Base-by-base conservation (phyloP, 257 asterid genomes). In the Salvia splendens region DNA sequence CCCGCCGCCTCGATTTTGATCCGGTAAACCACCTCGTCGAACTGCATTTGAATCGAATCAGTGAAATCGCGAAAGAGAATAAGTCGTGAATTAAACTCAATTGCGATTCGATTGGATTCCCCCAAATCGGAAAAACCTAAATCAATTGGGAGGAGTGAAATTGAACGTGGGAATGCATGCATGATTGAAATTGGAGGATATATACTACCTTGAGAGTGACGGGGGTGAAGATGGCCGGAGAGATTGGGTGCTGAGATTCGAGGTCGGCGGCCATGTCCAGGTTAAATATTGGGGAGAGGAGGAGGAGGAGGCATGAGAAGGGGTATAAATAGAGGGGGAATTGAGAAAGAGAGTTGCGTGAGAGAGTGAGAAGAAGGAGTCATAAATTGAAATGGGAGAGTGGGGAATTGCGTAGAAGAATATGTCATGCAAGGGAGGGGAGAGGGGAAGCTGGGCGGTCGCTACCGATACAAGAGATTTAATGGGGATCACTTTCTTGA, bases 1-100 rank as follows among this genome's bases (percentile, higher is more conserved):
- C 58, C 77, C 3, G 14, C 67, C 16, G 16, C 67, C 20, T 72
- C 65, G 10, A 49, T 59, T 60, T 64, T 85, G 66, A 86, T 71
- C 78, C 38, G 79, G 84, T 86, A 91, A 0, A 74, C 77, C 12
- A 91, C 87, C 24, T 88, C 77, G 46, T 85, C 88, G 78, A 91
- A 91, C 97, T 89, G 82, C 83, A 78, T 30, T 46, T 56, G 45
- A 24, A 24, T 24, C 30, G 30, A 24, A 24, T 24, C 6, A 33
- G 4, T 2, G 5, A 33, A 33, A 3, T 33, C 4, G 6, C 42
- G 8, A 38, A 38, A 0, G 6, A 8, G 6, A 16, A 51, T 9
- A 33, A 17, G 12, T 51, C 35, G 5, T 8, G 3, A 8, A 16
- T 40, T 40, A 38, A 16, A 49, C 28, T 14, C 10, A 15, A 16